A percentile compares a stretch with the other conserved stretches of the same genome.
Conservation (phyloP, 2,329 filamentous ascomycete genomes). For the Fusarium veterinarium region DNA sequence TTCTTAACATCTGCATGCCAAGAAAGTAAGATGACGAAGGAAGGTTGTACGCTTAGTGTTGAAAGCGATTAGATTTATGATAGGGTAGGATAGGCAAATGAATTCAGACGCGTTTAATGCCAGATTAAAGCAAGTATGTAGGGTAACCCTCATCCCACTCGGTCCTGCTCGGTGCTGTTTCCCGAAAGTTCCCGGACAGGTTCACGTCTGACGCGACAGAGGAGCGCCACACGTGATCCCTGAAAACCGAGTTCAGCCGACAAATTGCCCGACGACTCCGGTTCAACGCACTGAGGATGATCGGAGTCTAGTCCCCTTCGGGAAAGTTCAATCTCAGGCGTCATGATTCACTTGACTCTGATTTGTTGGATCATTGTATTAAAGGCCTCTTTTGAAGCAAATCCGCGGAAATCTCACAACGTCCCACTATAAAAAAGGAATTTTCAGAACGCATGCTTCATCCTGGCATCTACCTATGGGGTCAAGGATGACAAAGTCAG, state of each 20-base stretch:
- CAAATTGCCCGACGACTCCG: neutral
- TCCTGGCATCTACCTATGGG: neutral
- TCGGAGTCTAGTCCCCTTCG: neutral
- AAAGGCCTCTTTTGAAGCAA: neutral
- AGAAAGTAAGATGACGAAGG: too few relatives aligned
- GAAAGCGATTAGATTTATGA: too few relatives aligned
- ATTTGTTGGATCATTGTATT: neutral
- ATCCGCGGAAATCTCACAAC: constrained; percentile 3
- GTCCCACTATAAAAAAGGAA: neutral
- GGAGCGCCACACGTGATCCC: neutral
- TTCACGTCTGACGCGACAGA: neutral
- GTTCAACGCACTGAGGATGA: neutral
- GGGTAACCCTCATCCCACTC: neutral
- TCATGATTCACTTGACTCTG: neutral
- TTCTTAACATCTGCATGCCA: too few relatives aligned
- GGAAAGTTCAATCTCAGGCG: neutral
- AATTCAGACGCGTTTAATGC: too few relatives aligned
- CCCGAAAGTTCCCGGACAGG: neutral
- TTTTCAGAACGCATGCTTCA: neutral
- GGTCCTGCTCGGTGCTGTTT: neutral
- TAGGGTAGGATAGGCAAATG: too few relatives aligned
- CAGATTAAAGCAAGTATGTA: neutral
- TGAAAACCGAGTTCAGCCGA: neutral
- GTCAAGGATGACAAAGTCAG: neutral
- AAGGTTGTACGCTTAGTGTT: too few relatives aligned